Evolutionary conservation across 2,329 filamentous ascomycete species (phyloP), one percentile per base, ranked within the genome.

Genomic region (Samsoniella hepiali): DNA sequence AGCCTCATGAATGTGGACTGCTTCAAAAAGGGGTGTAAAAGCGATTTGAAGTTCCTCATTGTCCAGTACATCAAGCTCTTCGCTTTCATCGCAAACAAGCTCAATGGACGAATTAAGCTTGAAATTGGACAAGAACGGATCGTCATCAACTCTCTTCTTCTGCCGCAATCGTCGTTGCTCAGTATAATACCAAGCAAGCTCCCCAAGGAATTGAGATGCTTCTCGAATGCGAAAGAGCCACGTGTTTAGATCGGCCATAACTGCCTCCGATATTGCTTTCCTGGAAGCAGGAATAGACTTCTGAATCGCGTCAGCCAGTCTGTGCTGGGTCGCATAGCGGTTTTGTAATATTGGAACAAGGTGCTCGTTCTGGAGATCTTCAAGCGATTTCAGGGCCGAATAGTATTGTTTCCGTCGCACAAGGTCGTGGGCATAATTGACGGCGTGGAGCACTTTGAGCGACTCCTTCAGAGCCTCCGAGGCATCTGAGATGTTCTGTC

Each of bases 141-240:
- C 88, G 27, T 87, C 83, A 67, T 96, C 90, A 9, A 90, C 85
- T 27, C 95, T 86, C 70, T 96, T 89, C 72, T 93, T 90, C 71
- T 96, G 92, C 58, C 94, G 85, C 31, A 87, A 86, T 67, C 94
- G 86, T 51, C 95, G 87, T 73, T 96, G 85, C 70, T 97, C 91
- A 0, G 95, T 99, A 72, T 98, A 93, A 72, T 96, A 98, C 73
- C 99, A 96, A 4, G 95, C 93, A 7, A 99, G 91, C 74, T 99
- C 95, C 5, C 95, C 95, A 8, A 99, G 79, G 67, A 97, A 97
- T 69, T 97, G 94, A 1, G 95, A 97, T 22, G 93, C 96, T 75
- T 99, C 95, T 70, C 95, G 88, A 67, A 99, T 96, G 29, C 91
- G 88, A 72, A 90, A 99, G 10, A 99, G 82, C 95, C 95, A 99